A percentile compares a stretch with the other conserved stretches of the same genome.
These are phyloP conservation scores for Trifolium pratense DNA, from an alignment of 306 rosid species.

Conservation along the genomic window DNA sequence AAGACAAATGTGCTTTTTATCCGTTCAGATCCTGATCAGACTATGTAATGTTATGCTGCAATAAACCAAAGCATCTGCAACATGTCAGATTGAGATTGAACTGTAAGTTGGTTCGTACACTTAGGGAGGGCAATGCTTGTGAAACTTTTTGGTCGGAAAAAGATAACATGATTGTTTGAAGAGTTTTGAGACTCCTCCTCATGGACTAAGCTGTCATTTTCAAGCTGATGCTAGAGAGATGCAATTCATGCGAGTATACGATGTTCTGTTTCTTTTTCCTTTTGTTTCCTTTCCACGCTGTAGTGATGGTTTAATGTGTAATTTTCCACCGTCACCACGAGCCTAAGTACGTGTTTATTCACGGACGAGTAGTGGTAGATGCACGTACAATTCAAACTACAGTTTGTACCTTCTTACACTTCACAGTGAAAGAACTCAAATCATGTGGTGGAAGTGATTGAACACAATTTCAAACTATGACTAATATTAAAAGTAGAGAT, in stretches of 20 bases:
- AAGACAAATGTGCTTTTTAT: neutral
- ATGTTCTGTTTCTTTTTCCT: neutral
- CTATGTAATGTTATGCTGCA: neutral
- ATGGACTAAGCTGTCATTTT: neutral
- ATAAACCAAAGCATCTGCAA: neutral
- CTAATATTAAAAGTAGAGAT: neutral
- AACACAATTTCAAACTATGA: too few species aligned
- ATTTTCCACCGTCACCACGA: neutral
- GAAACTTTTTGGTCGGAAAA: neutral
- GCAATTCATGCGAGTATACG: neutral
- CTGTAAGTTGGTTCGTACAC: neutral
- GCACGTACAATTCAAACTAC: too few species aligned
- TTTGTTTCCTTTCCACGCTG: neutral
- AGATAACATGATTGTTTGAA: neutral
- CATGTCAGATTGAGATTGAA: neutral
- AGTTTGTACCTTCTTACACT: too few species aligned
- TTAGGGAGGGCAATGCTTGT: neutral
- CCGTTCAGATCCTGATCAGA: neutral
- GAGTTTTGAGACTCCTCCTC: neutral
- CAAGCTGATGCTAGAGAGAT: neutral
- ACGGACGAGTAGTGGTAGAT: too few species aligned
- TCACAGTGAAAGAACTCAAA: too few species aligned
- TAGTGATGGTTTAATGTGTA: neutral
- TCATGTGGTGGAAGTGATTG: too few species aligned
- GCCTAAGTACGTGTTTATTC: too few species aligned